Conservation (phyloP, 2,329 filamentous ascomycete genomes). For the Colletotrichum spaethianum region DNA sequence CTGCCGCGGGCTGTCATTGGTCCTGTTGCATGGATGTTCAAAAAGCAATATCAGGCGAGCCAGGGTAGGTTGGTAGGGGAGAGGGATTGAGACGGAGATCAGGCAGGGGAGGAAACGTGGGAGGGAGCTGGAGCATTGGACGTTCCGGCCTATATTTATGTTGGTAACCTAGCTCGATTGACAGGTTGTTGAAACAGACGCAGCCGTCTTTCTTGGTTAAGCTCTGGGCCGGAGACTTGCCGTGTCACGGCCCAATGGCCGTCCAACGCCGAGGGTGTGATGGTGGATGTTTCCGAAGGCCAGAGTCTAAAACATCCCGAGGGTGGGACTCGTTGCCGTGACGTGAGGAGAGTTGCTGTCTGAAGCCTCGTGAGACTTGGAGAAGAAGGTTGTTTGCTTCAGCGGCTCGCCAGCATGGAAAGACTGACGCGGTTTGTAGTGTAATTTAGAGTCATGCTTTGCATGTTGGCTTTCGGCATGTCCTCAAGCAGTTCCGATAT, state of each 20-base stretch:
- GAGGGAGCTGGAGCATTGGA: slow-evolving; percentile 25
- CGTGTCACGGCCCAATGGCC: background rate
- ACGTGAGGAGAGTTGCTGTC: slow-evolving; percentile 9
- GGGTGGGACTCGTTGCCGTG: too few species aligned
- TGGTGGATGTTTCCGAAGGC: background rate
- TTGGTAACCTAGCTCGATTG: slow-evolving; percentile 3
- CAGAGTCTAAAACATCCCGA: background rate
- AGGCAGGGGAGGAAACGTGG: slow-evolving; percentile 36
- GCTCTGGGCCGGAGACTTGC: slow-evolving; percentile 14
- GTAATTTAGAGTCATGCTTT: background rate
- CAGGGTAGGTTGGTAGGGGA: slow-evolving; percentile 1
- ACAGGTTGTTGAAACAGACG: slow-evolving; percentile 32
- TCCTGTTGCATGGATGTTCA: background rate
- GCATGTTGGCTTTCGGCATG: slow-evolving; percentile 2
- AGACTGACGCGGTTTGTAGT: background rate
- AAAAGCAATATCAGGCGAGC: slow-evolving; percentile 32
- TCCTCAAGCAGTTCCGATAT: background rate
- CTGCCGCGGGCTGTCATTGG: slow-evolving; percentile 22
- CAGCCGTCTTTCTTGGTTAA: slow-evolving; percentile 12
- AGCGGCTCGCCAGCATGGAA: background rate
- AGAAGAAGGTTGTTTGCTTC: slow-evolving; percentile 1
- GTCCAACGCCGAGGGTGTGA: slow-evolving; percentile 6
- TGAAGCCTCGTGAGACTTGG: slow-evolving; percentile 5
- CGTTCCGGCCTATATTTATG: slow-evolving; percentile 30
- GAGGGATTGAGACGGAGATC: slow-evolving; percentile 38